Base-by-base conservation (phyloP, 768 basidiomycete genomes). In the Boletus rufocinnamomeus region DNA sequence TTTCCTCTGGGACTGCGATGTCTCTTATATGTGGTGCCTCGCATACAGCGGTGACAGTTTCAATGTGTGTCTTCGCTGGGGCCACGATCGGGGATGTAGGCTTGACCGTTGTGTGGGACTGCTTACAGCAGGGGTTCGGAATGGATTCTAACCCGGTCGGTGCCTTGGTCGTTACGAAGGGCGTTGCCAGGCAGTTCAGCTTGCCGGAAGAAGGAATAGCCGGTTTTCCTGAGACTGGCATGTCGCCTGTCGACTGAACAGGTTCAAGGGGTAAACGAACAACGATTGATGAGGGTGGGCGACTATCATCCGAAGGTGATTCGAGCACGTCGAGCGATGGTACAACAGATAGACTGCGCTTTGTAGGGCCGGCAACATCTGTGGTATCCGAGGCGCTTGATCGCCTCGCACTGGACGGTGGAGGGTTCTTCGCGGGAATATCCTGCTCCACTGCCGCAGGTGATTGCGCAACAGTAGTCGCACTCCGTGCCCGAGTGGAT, bases 271-370 rank as follows among this genome's bases (percentile, higher is more conserved):
- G 65, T 3, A 59, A 69, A 30, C 65, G 62, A 53, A 69, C n/a
- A 37, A 60, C n/a, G 38, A 67, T 69, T 4, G 69, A 62, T 21
- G 69, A 69, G 13, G 61, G 63, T 6, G 65, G 65, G 7, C 43
- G 19, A 47, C 61, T 60, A 35, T 62, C 56, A 3, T 58, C 52
- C 25, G 50, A 30, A 19, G 62, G 54, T 45, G 60, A 49, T 35
- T 66, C 68, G 27, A 50, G 45, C 30, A 47, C 28, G 14, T 70
- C 66, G 21, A 63, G 53, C 14, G 60, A 50, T 1, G 64, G 53
- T n/a, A 62, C 41, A 32, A 17, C 37, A 27, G 61, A 28, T 25
- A 38, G 45, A 44, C 47, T 54, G 43, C n/a, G 48, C 47, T 54
- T 53, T 43, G 50, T 27, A 32, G 43, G 30, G 34, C 32, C 40